Percentiles rank a stretch among this genome's conserved stretches.
Evolutionary conservation across 495 filamentous ascomycete genomes (phyloP).

Genomic region (Ascobolus immersus): DNA sequence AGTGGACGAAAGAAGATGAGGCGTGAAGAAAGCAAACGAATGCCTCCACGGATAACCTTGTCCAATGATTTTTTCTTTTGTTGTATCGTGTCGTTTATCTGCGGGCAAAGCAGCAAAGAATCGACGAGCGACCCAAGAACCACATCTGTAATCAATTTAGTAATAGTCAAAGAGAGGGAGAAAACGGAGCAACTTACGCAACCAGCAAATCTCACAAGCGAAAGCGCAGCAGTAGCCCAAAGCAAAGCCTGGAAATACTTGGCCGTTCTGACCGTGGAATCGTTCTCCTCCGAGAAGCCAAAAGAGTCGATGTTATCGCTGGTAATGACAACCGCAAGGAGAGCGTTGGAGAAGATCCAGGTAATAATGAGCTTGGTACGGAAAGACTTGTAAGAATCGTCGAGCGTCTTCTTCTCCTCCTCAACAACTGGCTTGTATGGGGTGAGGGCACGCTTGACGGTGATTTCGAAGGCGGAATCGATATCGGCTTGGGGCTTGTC

Average conservation of each 20-base stretch:
- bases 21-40: too few species aligned
- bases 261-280: constrained; percentile 44
- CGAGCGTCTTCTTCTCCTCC: constrained; percentile 58
- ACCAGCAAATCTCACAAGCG: constrained; percentile 67
- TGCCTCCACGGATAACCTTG: too few species aligned
- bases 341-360: constrained; percentile 87
- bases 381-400: constrained; percentile 99
- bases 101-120: constrained; percentile 81
- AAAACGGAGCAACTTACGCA: constrained; percentile 21
- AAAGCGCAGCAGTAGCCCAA: constrained; percentile 64
- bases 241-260: constrained; percentile 81
- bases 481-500: constrained; percentile 97
- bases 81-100: constrained; percentile 40
- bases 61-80: too few species aligned
- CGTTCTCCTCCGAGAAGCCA: constrained; percentile 35
- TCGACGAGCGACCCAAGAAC: constrained; percentile 79
- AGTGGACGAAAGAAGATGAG: too few species aligned
- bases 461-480: constrained; percentile 88
- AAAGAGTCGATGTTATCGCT: constrained; percentile 60
- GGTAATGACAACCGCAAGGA: constrained; percentile 73
- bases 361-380: constrained; percentile 67
- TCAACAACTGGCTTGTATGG: constrained; percentile 51
- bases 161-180: background rate
- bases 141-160: constrained; percentile 23
- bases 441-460: constrained; percentile 75